Base-by-base conservation (phyloP, 768 basidiomycete species). In the Atractiella rhizophila region DNA sequence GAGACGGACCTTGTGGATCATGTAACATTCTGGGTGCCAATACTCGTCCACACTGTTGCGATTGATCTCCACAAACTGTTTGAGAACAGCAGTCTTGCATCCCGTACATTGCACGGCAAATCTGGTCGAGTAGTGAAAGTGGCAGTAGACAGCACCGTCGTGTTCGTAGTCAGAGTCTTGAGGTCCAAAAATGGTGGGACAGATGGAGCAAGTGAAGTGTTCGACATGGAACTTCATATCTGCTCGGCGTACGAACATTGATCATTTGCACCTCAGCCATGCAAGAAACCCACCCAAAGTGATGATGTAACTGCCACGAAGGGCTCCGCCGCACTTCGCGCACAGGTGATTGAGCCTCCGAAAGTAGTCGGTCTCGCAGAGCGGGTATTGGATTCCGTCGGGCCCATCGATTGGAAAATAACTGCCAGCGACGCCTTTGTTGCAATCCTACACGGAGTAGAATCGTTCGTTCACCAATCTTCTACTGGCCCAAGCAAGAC, bases 1-100 rank as follows among this genome's bases (percentile, higher is more conserved):
- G 19, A 9, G 10, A 40, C 48, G 42, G 48, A 88, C 86, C 68
- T 96, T 96, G 62, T 94, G 88, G 51, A 98, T 94, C 88, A 94
- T 94, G 60, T 96, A 94, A 59, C 91, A 98, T 60, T 98, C 91
- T 40, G 91, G 91, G 67, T 98, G 91, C 88, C 91, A 98, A 56
- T 88, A 94, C 63, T 98, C 91, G 61, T 98, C 86, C 49, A 75
- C 68, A 69, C 79, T 81, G 61, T 96, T 96, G 45, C 91, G 71
- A 55, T 98, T 96, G 62, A 98, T 94, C 63, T 98, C 91, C 46
- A 98, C 91, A 54, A 94, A 98, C 60, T 98, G 91, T 63, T 98
- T 98, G 51, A 98, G 63, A 47, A 98, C 96, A 13, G 91, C 91
- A 45, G 76, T 91, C 51, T 73, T 79, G 61, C 91, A 98, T 4